Conservation (phyloP, 169 alveolate species). For the Cystoisospora suis region DNA sequence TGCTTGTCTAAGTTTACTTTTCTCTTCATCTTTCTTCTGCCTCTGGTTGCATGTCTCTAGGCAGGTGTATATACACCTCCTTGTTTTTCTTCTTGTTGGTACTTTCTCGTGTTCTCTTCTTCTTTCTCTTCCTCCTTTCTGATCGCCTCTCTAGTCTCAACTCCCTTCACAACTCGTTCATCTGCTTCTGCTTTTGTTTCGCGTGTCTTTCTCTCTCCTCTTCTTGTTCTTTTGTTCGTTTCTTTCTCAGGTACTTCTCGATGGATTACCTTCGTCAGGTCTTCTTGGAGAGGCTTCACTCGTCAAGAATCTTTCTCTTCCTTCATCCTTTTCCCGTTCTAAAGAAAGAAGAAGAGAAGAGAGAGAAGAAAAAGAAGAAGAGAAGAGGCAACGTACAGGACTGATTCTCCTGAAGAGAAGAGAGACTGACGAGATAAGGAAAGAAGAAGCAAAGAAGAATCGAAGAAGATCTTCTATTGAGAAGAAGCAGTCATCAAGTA, state of each 20-base stretch:
- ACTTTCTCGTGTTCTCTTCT: not conserved
- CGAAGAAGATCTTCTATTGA: too few relatives aligned
- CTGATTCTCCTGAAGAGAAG: too few relatives aligned
- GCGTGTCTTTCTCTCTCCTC: not conserved
- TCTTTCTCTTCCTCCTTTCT: not conserved
- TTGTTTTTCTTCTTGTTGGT: not conserved
- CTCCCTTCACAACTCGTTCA: not conserved
- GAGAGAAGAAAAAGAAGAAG: too few relatives aligned
- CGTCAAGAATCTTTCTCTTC: not conserved
- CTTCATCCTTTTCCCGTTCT: too few relatives aligned
- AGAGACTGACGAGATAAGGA: too few relatives aligned
- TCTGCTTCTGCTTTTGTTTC: not conserved
- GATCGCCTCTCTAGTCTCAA: not conserved
- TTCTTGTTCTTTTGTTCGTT: not conserved
- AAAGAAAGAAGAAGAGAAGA: too few relatives aligned
- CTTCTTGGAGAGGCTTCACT: not conserved
- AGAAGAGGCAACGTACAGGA: too few relatives aligned
- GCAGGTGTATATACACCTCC: not conserved
- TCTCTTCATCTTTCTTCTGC: too few relatives aligned
- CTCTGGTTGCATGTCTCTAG: too few relatives aligned
- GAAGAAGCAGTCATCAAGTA: too few relatives aligned
- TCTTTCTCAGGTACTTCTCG: not conserved
- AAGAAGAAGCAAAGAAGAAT: too few relatives aligned
- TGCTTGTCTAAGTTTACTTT: too few relatives aligned
- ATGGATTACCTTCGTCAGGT: not conserved